A percentile compares a stretch with the other conserved stretches of the same genome.
These are phyloP conservation scores for Lactifluus volemus DNA, from an alignment of 768 basidiomycete species.

Conservation along the genomic window DNA sequence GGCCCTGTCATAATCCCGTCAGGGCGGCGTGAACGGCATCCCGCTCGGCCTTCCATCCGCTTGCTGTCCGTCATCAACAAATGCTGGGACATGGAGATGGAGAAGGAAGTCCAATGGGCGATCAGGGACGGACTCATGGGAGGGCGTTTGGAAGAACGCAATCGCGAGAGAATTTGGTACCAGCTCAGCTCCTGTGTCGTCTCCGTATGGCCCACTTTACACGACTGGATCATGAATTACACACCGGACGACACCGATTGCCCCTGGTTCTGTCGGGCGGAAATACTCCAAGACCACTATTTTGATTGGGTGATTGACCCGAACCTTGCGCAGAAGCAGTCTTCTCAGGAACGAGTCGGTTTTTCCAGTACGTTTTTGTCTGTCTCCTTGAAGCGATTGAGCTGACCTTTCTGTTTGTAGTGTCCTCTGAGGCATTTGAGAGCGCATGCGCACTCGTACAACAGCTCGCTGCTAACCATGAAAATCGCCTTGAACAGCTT, in stretches of 20 bases:
- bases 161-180: neutral
- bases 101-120: neutral
- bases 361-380: neutral
- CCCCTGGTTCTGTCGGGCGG: neutral
- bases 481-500: neutral
- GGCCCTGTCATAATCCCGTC: neutral
- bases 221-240: constrained; percentile 1
- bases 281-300: neutral
- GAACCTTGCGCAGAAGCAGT: neutral
- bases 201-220: neutral
- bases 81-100: neutral
- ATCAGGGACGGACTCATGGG: neutral
- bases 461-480: neutral
- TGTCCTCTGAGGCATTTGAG: neutral
- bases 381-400: neutral
- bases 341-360: neutral
- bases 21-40: neutral
- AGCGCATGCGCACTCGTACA: neutral
- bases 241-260: neutral
- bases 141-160: neutral
- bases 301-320: neutral
- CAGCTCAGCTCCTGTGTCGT: neutral
- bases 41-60: neutral
- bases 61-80: neutral
- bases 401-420: neutral